phyloP scores from a whole-genome alignment of 1,139 yeast genomes.

The Suhomyces yuchorum region DNA sequence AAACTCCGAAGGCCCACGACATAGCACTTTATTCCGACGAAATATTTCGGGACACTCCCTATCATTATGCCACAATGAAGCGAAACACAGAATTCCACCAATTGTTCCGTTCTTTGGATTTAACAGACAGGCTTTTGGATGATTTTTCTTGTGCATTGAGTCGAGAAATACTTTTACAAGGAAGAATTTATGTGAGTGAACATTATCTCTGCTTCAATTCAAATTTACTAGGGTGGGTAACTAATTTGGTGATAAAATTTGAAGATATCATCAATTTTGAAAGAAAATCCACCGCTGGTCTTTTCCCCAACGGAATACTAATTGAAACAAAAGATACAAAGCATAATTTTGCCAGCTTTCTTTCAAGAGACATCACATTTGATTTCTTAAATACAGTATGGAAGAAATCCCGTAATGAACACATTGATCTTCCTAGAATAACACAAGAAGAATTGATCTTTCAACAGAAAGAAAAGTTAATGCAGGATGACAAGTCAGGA shows the following conservation, averaged over 20 bases:
- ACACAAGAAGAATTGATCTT: slow-evolving; percentile 19
- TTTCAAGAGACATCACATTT: slow-evolving; percentile 77
- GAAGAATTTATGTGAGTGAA: slow-evolving; percentile 82
- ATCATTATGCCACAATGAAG: slow-evolving; percentile 62
- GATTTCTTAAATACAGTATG: slow-evolving; percentile 67
- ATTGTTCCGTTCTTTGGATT: slow-evolving; percentile 67
- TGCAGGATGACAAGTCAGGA: slow-evolving; percentile 1
- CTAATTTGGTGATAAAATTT: slow-evolving; percentile 72
- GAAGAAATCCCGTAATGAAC: slow-evolving; percentile 32
- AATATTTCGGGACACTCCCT: slow-evolving; percentile 36
- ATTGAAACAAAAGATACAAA: slow-evolving; percentile 69
- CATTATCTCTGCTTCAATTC: slow-evolving; percentile 84
- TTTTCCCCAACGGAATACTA: slow-evolving; percentile 87
- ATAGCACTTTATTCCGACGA: slow-evolving; percentile 41
- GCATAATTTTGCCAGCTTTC: slow-evolving; percentile 83
- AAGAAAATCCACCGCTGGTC: slow-evolving; percentile 80
- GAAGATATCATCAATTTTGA: slow-evolving; percentile 75
- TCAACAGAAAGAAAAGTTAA: slow-evolving; percentile 8
- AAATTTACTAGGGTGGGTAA: slow-evolving; percentile 91
- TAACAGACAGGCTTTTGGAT: slow-evolving; percentile 71
- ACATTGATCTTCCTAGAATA: slow-evolving; percentile 2
- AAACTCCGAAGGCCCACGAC: slow-evolving; percentile 27
- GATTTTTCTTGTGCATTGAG: slow-evolving; percentile 91
- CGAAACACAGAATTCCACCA: slow-evolving; percentile 81
- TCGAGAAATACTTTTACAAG: slow-evolving; percentile 87